Percentiles rank a stretch among this genome's conserved stretches.
phyloP scores from a whole-genome alignment of 805 yeast species.

The Wickerhamiella parazyma region DNA sequence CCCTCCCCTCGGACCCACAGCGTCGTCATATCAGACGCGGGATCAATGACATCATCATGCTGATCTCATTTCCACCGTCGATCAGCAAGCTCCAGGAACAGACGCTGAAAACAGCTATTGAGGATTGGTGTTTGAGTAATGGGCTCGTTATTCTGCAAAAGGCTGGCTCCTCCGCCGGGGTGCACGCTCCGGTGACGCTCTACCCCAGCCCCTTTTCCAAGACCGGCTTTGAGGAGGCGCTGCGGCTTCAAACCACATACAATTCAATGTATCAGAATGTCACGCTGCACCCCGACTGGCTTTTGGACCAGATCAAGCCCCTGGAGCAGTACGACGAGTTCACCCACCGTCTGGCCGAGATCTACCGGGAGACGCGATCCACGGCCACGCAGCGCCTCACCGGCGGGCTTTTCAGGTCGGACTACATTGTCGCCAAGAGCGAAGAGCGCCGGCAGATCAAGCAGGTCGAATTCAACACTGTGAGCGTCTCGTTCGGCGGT shows the following conservation, averaged over 20 bases:
- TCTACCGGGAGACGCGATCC: slow-evolving; percentile 34
- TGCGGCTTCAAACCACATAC: slow-evolving; percentile 49
- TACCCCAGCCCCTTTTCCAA: slow-evolving; percentile 83
- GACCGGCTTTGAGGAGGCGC: slow-evolving; percentile 50
- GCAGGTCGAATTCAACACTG: slow-evolving; percentile 93
- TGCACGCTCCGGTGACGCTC: slow-evolving; percentile 74
- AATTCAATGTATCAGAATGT: slow-evolving; percentile 64
- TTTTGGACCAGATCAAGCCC: slow-evolving; percentile 39
- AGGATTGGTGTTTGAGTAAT: slow-evolving; percentile 67
- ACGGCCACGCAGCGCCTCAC: slow-evolving; percentile 38
- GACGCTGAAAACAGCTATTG: slow-evolving; percentile 23
- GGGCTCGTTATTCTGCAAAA: slow-evolving; percentile 74
- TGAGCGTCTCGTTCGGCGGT: slow-evolving; percentile 91
- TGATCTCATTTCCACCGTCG: slow-evolving; percentile 21
- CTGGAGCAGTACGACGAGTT: slow-evolving; percentile 49
- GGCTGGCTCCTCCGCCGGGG: slow-evolving; percentile 28
- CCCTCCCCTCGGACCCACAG: too few species aligned
- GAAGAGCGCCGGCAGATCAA: slow-evolving; percentile 42
- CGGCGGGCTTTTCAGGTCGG: slow-evolving; percentile 79
- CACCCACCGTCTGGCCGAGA: slow-evolving; percentile 63
- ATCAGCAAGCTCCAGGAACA: slow-evolving; percentile 18
- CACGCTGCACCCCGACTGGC: slow-evolving; percentile 47
- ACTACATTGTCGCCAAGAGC: slow-evolving; percentile 53
- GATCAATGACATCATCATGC: slow-evolving; percentile 12
- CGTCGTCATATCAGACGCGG: too few species aligned